Percentiles rank a stretch among this genome's conserved stretches.
Conservation (phyloP, 2,329 filamentous ascomycete species). For the Daldinia eschscholtzii region DNA sequence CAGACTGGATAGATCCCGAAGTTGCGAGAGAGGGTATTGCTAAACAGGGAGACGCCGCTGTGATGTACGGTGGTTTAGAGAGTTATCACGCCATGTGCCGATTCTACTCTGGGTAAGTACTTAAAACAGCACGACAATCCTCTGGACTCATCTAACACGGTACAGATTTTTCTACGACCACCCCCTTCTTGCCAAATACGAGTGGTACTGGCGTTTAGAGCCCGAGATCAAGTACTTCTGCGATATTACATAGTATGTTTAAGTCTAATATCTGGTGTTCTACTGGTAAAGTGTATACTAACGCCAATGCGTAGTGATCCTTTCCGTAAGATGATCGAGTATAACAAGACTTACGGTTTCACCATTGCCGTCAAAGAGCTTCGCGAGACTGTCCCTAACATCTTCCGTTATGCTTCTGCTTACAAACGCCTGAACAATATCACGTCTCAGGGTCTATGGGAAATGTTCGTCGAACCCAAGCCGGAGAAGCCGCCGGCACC, state of each 20-base stretch:
- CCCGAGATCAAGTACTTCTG: conserved; percentile 99
- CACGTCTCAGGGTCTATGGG: conserved; percentile 93
- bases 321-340: conserved; percentile 92
- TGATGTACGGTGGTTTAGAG: conserved; percentile 99
- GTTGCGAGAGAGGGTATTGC: conserved; percentile 95
- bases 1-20: conserved; percentile 94
- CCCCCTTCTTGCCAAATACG: conserved; percentile 92
- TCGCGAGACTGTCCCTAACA: conserved; percentile 96
- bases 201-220: conserved; percentile 99
- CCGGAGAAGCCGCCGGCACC: conserved; percentile 70
- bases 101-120: conserved; percentile 92
- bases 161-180: conserved; percentile 95
- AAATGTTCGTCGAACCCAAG: conserved; percentile 91
- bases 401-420: conserved; percentile 98
- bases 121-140: not conserved
- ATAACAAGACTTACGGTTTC: conserved; percentile 98
- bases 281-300: conserved; percentile 36
- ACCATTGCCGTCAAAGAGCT: conserved; percentile 99
- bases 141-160: conserved; percentile 33
- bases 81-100: conserved; percentile 99
- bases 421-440: conserved; percentile 95
- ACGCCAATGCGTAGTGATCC: conserved; percentile 74
- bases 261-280: conserved; percentile 2
- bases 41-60: conserved; percentile 95
- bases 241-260: conserved; percentile 93